Percentiles rank a stretch among this genome's conserved stretches.
Evolutionary conservation across 2,329 filamentous ascomycete species (phyloP).

Genomic region (Scedosporium aurantiacum): DNA sequence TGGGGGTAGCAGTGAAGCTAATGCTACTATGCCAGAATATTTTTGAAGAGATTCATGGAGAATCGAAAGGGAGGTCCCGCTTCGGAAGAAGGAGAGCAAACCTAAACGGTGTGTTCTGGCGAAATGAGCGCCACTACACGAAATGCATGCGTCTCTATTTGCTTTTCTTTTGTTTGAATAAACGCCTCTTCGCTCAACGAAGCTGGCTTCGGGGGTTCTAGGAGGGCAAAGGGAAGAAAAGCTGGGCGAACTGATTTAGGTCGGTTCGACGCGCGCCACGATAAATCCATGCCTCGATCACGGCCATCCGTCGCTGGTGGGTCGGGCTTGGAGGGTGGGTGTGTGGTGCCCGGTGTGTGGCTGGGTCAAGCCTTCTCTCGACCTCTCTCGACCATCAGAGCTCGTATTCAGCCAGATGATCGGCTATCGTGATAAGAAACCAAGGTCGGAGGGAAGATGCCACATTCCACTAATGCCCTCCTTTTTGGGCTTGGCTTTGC

Average conservation of each 20-base stretch:
- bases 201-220: neutral
- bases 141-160: neutral
- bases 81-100: neutral
- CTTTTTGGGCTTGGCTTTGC: neutral
- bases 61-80: neutral
- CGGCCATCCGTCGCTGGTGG: neutral
- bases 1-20: neutral
- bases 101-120: neutral
- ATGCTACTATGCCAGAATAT: too few species aligned
- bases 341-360: neutral
- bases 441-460: neutral
- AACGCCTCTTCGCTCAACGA: neutral
- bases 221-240: too few species aligned
- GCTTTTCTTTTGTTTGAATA: neutral
- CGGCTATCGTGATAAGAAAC: neutral
- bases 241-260: too few species aligned
- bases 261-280: neutral
- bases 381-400: neutral
- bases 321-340: neutral
- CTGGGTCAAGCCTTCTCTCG: too few species aligned
- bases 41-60: neutral
- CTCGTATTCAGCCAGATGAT: neutral
- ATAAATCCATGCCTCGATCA: neutral
- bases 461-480: neutral
- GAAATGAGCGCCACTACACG: neutral